Evolutionary conservation across 2,329 filamentous ascomycete genomes (phyloP), one percentile per base, ranked within the genome.

Genomic region (Exophiala sp.): DNA sequence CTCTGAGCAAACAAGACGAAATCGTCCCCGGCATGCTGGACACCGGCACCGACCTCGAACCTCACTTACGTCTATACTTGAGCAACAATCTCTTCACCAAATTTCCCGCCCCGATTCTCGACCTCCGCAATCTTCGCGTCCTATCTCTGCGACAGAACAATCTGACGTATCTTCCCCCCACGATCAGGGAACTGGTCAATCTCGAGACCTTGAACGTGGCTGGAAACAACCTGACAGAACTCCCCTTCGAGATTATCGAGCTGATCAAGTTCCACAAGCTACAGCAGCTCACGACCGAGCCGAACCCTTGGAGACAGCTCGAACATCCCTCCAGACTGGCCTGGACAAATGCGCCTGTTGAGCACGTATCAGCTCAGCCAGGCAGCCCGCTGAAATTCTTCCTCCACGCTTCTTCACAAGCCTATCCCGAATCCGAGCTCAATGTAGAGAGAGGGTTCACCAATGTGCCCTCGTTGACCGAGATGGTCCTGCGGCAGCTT

Each of bases 111-210:
- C 70, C 72, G 45, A 44, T 75, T 5, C 72, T 73, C 40, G 66
- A 70, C 6, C 60, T 75, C 8, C 59, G 55, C 18, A 64, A 65
- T 30, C 61, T 74, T 13, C 67, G 65, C 23, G 66, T 72, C 2
- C 64, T 75, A 8, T 74, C 70, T 57, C 54, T 75, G 40, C 70
- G 72, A 2, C 68, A 70, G 43, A 75, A 75, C 61, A 66, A 70
- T 40, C 62, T 75, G 4, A 64, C 60, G 0, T 64, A 67, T 19
- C 64, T 75, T 18, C 70, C 71, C 1, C 56, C 65, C 8, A 63
- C 66, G 0, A 72, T 75, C 29, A 58, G 66, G 40, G 68, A 64
- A 42, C 58, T 75, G 44, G 67, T 61, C 7, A 65, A 65, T 38
- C 60, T 75, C 34, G 65, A 70, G 59, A 67, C 69, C 21, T 57